Evolutionary conservation across 768 basidiomycete genomes (phyloP).

Genomic region (Suillus variegatus): DNA sequence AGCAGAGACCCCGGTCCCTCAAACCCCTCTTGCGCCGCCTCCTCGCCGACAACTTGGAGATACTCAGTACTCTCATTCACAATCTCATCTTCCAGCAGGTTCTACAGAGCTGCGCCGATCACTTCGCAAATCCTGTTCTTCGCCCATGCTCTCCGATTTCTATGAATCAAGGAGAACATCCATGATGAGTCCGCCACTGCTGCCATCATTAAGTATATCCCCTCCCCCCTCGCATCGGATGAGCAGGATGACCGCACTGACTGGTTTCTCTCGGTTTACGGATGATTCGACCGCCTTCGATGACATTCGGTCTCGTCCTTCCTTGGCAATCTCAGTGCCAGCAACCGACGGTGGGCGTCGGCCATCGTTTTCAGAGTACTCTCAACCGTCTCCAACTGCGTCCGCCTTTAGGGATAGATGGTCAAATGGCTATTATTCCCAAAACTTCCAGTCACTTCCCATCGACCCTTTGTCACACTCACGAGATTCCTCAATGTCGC

Average conservation of each 20-base stretch:
- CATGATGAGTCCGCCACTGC: slow-evolving; percentile 49
- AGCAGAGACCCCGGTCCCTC: slow-evolving; percentile 65
- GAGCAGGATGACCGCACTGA: slow-evolving; percentile 22
- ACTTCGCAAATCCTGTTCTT: slow-evolving; percentile 54
- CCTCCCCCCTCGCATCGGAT: slow-evolving; percentile 30
- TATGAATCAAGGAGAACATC: slow-evolving; percentile 36
- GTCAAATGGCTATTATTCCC: slow-evolving; percentile 36
- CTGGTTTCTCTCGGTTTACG: slow-evolving; percentile 30
- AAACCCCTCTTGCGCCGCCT: slow-evolving; percentile 66
- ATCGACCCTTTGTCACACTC: slow-evolving; percentile 14
- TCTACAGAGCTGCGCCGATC: slow-evolving; percentile 13
- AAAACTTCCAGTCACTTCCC: slow-evolving; percentile 21
- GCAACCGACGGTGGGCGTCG: slow-evolving; percentile 39
- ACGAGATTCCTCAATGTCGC: slow-evolving; percentile 24
- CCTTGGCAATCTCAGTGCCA: slow-evolving; percentile 52
- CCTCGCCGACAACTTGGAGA: slow-evolving; percentile 49
- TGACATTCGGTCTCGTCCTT: slow-evolving; percentile 39
- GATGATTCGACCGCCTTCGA: slow-evolving; percentile 26
- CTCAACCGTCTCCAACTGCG: slow-evolving; percentile 70
- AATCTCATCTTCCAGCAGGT: slow-evolving; percentile 44
- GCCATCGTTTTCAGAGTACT: slow-evolving; percentile 66
- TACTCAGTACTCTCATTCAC: slow-evolving; percentile 56
- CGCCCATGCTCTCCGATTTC: slow-evolving; percentile 51
- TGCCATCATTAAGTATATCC: slow-evolving; percentile 35
- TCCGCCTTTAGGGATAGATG: slow-evolving; percentile 76